These are phyloP conservation scores for Tuber melanosporum DNA, from an alignment of 495 filamentous ascomycete genomes.

Conservation along the genomic window DNA sequence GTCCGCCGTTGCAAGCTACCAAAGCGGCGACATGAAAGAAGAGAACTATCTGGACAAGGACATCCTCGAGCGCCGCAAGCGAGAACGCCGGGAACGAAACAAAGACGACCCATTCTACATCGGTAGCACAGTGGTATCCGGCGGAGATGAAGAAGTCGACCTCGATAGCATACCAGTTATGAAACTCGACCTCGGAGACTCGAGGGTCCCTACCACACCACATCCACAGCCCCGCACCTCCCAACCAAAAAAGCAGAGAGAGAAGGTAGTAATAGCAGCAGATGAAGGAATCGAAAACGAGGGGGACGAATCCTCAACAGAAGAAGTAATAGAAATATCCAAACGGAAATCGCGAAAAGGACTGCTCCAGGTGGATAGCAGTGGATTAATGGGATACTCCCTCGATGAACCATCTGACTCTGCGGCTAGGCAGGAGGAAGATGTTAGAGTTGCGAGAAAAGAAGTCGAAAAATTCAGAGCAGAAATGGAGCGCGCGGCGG, in stretches of 20 bases:
- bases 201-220: constrained; percentile 31
- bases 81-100: constrained; percentile 69
- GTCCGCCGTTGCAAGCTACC: constrained; percentile 40
- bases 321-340: constrained; percentile 25
- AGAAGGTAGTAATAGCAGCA: constrained; percentile 16
- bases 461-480: constrained; percentile 77
- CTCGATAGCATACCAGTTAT: constrained; percentile 93
- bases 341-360: constrained; percentile 45
- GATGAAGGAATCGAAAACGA: constrained; percentile 36
- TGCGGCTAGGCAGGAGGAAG: constrained; percentile 58
- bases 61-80: constrained; percentile 56
- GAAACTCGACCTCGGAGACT: constrained; percentile 66
- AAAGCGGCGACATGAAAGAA: constrained; percentile 59
- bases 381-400: constrained; percentile 60
- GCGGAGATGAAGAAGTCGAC: constrained; percentile 64
- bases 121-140: constrained; percentile 50
- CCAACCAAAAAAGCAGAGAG: constrained; percentile 11
- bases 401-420: constrained; percentile 50
- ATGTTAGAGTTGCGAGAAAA: constrained; percentile 76
- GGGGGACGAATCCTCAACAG: constrained; percentile 23
- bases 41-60: constrained; percentile 58
- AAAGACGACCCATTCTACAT: constrained; percentile 97
- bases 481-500: constrained; percentile 86
- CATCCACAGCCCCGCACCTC: constrained; percentile 14
- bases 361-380: constrained; percentile 78